These are phyloP conservation scores for Lichenothelia convexa DNA, from an alignment of 495 filamentous ascomycete genomes.

Conservation along the genomic window DNA sequence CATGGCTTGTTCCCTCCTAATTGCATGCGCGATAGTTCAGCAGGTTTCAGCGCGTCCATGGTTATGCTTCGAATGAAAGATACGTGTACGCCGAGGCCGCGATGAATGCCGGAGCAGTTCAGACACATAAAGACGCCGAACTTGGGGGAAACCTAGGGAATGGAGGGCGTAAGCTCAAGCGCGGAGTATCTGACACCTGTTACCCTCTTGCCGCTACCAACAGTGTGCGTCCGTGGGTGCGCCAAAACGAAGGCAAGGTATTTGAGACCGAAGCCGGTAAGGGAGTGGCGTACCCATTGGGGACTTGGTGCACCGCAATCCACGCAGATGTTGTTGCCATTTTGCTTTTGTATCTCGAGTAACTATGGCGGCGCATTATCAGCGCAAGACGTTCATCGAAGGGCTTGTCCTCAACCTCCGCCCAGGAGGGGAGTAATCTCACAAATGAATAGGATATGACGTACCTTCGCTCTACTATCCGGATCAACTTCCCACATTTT, in stretches of 20 bases:
- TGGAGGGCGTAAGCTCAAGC: no score
- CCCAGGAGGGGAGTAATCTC: neutral
- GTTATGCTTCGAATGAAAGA: conserved; percentile 91
- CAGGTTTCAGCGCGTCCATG: conserved; percentile 92
- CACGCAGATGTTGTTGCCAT: conserved; percentile 73
- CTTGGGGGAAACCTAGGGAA: conserved; percentile 43
- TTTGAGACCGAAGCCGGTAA: no score
- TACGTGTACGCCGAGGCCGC: conserved; percentile 89
- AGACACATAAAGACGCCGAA: conserved; percentile 91
- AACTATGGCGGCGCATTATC: conserved; percentile 39
- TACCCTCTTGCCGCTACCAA: neutral
- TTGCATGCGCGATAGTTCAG: conserved; percentile 73
- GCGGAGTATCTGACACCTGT: conserved; percentile 1
- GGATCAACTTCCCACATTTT: conserved; percentile 97
- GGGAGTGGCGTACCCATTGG: conserved; percentile 50
- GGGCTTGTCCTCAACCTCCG: no score
- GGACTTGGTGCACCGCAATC: conserved; percentile 88
- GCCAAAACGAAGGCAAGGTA: neutral
- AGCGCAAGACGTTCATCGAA: conserved; percentile 2
- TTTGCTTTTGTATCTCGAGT: conserved; percentile 68
- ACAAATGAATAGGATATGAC: conserved; percentile 6
- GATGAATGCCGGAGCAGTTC: conserved; percentile 84
- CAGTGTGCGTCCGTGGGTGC: neutral
- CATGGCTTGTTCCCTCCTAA: conserved; percentile 73
- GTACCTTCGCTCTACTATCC: conserved; percentile 80